phyloP scores from a whole-genome alignment of 768 basidiomycete species.

The Auricularia sp. region DNA sequence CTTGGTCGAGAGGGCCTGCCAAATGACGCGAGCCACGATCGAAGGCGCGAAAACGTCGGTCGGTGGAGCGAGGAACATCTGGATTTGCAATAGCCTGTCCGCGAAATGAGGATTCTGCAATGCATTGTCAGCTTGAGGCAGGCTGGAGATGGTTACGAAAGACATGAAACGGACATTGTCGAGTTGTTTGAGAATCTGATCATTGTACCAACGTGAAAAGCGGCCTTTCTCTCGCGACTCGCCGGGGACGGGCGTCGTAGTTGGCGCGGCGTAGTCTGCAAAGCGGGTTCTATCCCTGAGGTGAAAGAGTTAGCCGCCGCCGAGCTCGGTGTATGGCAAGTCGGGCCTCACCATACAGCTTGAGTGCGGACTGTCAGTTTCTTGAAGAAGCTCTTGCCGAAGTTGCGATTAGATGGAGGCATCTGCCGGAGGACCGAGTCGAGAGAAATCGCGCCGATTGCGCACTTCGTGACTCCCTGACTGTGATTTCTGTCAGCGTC shows the following conservation, averaged over 20 bases:
- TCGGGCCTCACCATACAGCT: background rate
- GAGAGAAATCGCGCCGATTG: slow-evolving; percentile 14
- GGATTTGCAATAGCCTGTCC: slow-evolving; percentile 7
- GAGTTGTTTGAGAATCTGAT: no score
- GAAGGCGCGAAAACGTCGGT: slow-evolving; percentile 14
- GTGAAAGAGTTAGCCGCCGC: background rate
- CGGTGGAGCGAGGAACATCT: slow-evolving; percentile 9
- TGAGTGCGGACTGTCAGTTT: background rate
- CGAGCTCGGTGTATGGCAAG: background rate
- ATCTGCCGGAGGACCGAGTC: slow-evolving; percentile 8
- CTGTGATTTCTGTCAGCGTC: background rate
- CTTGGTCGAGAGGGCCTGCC: background rate
- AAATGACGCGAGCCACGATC: slow-evolving; percentile 12
- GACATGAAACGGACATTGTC: no score
- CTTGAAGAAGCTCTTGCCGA: background rate
- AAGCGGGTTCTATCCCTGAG: background rate
- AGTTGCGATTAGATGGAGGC: background rate
- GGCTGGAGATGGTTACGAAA: background rate
- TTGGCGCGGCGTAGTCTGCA: no score
- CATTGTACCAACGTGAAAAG: no score
- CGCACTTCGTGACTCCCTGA: slow-evolving; percentile 16
- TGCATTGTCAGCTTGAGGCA: background rate
- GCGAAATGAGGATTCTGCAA: slow-evolving; percentile 11
- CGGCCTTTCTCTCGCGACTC: no score
- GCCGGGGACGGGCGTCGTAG: no score